Evolutionary conservation across 345 rosid genomes (phyloP).

Genomic region (Clarkia xantiana): DNA sequence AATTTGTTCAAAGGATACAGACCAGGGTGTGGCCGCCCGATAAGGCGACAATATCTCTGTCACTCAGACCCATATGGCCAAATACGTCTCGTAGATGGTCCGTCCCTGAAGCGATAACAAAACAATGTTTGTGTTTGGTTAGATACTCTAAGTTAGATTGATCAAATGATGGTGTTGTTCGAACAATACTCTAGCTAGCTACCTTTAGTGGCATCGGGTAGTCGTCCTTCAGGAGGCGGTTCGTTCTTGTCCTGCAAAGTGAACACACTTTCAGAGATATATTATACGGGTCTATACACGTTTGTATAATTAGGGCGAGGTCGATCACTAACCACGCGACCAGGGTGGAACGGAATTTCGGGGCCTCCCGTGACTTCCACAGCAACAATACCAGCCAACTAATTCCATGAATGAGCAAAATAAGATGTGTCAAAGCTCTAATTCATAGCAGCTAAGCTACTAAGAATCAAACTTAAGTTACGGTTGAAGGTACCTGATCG

Average conservation of each 20-base stretch:
- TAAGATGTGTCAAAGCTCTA: too few relatives aligned
- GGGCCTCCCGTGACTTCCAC: slow-evolving; percentile 85
- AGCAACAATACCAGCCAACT: slow-evolving; percentile 77
- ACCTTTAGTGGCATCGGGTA: slow-evolving; percentile 84
- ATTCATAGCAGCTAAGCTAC: too few relatives aligned
- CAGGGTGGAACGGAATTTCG: slow-evolving; percentile 79
- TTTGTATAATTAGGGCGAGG: background rate
- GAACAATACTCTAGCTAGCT: background rate
- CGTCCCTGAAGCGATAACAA: slow-evolving; percentile 30
- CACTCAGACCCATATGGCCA: slow-evolving; percentile 76
- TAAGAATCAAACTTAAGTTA: background rate
- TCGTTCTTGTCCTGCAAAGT: slow-evolving; percentile 53
- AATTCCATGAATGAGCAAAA: slow-evolving; percentile 9
- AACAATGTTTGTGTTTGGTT: too few relatives aligned
- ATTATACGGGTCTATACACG: background rate
- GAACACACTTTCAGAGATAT: background rate
- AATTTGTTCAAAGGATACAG: background rate
- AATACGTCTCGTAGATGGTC: slow-evolving; percentile 78
- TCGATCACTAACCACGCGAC: slow-evolving; percentile 40
- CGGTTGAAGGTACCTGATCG: slow-evolving; percentile 79
- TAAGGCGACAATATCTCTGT: slow-evolving; percentile 70
- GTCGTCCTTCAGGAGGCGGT: slow-evolving; percentile 83
- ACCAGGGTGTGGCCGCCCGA: slow-evolving; percentile 93
- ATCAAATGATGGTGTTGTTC: too few relatives aligned
- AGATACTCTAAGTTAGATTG: too few relatives aligned